phyloP scores from a whole-genome alignment of 2,329 filamentous ascomycete genomes.

The Helotiales sp. region DNA sequence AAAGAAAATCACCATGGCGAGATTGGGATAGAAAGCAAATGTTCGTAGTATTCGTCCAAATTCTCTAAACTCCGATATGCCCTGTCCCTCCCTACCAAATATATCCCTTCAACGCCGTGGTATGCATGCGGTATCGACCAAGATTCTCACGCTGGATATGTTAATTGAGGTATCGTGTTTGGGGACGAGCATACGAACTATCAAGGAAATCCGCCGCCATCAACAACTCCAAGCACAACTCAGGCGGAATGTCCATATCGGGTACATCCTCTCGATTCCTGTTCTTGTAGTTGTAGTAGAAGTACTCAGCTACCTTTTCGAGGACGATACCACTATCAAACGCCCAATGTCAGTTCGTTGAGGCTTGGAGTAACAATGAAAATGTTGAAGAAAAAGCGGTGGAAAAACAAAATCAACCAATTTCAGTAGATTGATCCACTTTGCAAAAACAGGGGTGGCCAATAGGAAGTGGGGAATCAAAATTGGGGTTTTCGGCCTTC shows the following conservation, averaged over 20 bases:
- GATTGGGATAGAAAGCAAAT: neutral
- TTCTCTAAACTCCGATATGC: constrained; percentile 13
- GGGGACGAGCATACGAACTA: constrained; percentile 49
- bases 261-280: constrained; percentile 72
- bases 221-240: constrained; percentile 77
- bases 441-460: neutral
- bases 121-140: constrained; percentile 14
- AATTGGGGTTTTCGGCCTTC: neutral
- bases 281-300: constrained; percentile 81
- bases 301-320: constrained; percentile 82
- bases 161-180: constrained; percentile 2
- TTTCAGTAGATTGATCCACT: neutral
- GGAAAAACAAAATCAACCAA: constrained; percentile 6
- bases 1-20: neutral
- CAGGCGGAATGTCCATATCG: constrained; percentile 80
- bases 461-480: neutral
- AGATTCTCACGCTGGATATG: constrained; percentile 22
- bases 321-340: constrained; percentile 68
- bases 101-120: constrained; percentile 22
- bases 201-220: constrained; percentile 80
- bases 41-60: constrained; percentile 12
- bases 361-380: neutral
- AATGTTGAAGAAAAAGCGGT: constrained; percentile 7
- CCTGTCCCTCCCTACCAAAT: neutral
- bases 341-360: constrained; percentile 13